A percentile compares a stretch with the other conserved stretches of the same genome.
phyloP scores from a whole-genome alignment of 441 rosid genomes.

The Rhodomyrtus psidioides region DNA sequence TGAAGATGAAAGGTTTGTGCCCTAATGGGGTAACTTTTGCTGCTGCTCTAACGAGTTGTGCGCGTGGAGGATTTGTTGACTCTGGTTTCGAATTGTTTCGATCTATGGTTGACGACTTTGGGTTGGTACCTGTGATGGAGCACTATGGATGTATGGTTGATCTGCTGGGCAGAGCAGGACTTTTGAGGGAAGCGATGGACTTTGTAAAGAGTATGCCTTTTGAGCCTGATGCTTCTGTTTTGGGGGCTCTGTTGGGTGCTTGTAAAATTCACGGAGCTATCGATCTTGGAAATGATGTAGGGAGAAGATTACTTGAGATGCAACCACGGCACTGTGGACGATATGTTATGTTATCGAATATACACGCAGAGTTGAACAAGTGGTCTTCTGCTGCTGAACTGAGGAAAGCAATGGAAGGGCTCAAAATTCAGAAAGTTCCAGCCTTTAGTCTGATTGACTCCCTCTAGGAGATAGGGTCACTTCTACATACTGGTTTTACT shows the following conservation, averaged over 20 bases:
- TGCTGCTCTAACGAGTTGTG: conserved; percentile 59
- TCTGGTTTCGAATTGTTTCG: conserved; percentile 35
- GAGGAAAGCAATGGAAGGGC: conserved; percentile 36
- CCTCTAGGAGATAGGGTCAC: neutral
- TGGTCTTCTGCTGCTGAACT: conserved; percentile 47
- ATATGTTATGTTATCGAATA: conserved; percentile 32
- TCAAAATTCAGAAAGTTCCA: conserved; percentile 37
- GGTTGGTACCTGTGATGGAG: conserved; percentile 43
- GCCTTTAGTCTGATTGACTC: conserved; percentile 40
- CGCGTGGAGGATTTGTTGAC: conserved; percentile 39
- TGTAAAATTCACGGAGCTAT: conserved; percentile 55
- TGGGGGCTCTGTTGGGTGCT: conserved; percentile 62
- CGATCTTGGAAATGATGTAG: conserved; percentile 41
- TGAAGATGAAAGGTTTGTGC: conserved; percentile 21
- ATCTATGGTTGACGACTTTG: conserved; percentile 25
- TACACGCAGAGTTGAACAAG: conserved; percentile 37
- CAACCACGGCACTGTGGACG: conserved; percentile 45
- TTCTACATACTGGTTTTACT: neutral
- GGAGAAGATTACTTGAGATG: conserved; percentile 30
- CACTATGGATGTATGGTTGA: conserved; percentile 72
- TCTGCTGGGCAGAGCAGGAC: conserved; percentile 74
- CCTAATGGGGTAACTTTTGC: conserved; percentile 56
- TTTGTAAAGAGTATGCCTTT: conserved; percentile 38
- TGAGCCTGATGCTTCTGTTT: conserved; percentile 49
- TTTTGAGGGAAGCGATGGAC: conserved; percentile 40